Base-by-base conservation (phyloP, 106 monocot species). In the Hemerocallis citrina region DNA sequence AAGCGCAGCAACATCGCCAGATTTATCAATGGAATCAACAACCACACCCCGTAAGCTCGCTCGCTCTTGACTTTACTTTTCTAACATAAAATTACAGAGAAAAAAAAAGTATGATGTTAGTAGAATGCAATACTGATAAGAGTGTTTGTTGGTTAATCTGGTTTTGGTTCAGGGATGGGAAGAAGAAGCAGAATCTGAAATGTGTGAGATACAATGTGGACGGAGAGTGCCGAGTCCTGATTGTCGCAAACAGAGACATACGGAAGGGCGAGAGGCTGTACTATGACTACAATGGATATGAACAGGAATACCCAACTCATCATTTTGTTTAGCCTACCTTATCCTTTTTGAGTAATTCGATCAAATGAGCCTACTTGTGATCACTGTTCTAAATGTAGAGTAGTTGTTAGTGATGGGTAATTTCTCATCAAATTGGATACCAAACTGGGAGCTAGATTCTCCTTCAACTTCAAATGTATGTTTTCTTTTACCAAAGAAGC, bases 251-350 rank as follows among this genome's bases (percentile, higher is more conserved):
- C 34, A 72, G 98, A 64, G 92, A 88, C 32, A 99, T 99, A 31
- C 39, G 67, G 0, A 87, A 78, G 52, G 98, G 92, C 2, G 98
- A 99, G 75, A 82, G 92, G 41, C 57, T 99, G 59, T 99, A 99
- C 62, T 99, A 99, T 51, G 92, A 99, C 29, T 99, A 92, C 59
- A 99, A 99, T 70, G 98, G 92, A 0, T 68, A 68, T 46, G 92
- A 99, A 61, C 72, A 99, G 1, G 98, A 98, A 34, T 98, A 99
- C 65, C 98, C 98, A 41, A 88, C 92, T 40, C 79, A 99, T 4
- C 84, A 99, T 80, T 99, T 99, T 80, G 85, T 99, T 42, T 92
- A n/a, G n/a, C n/a, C n/a, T n/a, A n/a, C n/a, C n/a, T n/a, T n/a
- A n/a, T n/a, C n/a, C n/a, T n/a, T n/a, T n/a, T n/a, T n/a, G n/a